Evolutionary conservation across 1,284 basidiomycete species (phyloP), one percentile per base, ranked within the genome.

Genomic region (Sphaerobolus stellatus): DNA sequence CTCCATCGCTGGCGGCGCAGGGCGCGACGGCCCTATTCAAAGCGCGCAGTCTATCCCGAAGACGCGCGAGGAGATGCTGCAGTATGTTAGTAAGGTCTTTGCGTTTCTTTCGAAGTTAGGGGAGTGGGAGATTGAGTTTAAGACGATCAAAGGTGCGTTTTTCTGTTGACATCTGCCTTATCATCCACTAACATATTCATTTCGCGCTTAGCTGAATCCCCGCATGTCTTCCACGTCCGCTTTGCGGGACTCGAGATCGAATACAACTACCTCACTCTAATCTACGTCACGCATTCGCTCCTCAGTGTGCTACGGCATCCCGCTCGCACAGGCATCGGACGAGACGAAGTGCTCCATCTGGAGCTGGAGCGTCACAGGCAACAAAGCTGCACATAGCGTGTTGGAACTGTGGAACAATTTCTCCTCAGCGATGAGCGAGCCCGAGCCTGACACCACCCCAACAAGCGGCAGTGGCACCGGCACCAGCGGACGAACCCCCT

Each of bases 121-220:
- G 6, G 46, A 54, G 27, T 54, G 52, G 52, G 52, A 54, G 16
- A 54, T 54, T n/a, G 52, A 54, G 22, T 54, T 54, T 48, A 13
- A 18, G 7, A 48, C 52, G 4, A 54, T 54, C 5, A 25, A 45
- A 1, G 11, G 52, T 54, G 28, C n/a, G 47, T 29, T 2, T 5
- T 28, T 41, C 29, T 4, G 16, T 14, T 38, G 11, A 43, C 29
- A 7, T 36, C 18, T 43, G 40, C 38, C 8, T 51, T n/a, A n/a
- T n/a, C n/a, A n/a, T n/a, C n/a, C n/a, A n/a, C n/a, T n/a, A n/a
- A n/a, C n/a, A n/a, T n/a, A n/a, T n/a, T n/a, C n/a, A n/a, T n/a
- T n/a, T n/a, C n/a, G n/a, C n/a, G n/a, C n/a, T n/a, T n/a, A n/a
- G n/a, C n/a, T n/a, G n/a, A n/a, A 9, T 18, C 41, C 13, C n/a